phyloP scores from a whole-genome alignment of 2,329 filamentous ascomycete species.

The Diaporthe helianthi region DNA sequence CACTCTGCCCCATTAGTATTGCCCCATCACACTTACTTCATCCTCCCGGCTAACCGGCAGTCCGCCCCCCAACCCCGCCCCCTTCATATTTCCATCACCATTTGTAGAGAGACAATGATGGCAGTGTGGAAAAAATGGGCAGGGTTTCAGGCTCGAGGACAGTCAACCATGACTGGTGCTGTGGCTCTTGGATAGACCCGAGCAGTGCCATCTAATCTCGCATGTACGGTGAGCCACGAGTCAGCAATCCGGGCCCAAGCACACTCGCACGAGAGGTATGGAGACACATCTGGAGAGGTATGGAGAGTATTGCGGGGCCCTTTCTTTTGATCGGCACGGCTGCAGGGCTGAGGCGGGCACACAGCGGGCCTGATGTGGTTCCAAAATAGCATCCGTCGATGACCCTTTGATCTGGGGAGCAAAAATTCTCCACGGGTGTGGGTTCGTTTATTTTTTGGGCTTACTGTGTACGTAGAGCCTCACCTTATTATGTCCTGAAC shows the following conservation, averaged over 20 bases:
- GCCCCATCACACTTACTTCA: too few species aligned
- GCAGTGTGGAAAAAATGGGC: not conserved
- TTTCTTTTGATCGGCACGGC: not conserved
- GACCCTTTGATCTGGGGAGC: conserved; percentile 8
- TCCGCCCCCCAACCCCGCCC: not conserved
- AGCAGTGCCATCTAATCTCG: conserved; percentile 10
- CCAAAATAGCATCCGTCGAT: conserved; percentile 13
- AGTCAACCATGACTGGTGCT: not conserved
- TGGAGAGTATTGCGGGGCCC: not conserved
- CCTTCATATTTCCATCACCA: not conserved
- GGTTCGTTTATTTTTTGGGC: not conserved
- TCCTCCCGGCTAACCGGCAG: not conserved
- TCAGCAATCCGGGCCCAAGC: not conserved
- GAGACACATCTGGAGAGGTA: too few species aligned
- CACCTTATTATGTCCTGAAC: not conserved
- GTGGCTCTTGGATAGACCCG: conserved; percentile 8
- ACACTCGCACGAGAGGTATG: conserved; percentile 9
- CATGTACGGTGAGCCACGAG: conserved; percentile 7
- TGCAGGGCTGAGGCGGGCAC: conserved; percentile 16
- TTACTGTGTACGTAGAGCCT: not conserved
- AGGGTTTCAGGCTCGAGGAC: not conserved
- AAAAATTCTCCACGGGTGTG: not conserved
- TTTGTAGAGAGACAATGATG: not conserved
- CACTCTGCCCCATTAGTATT: too few species aligned
- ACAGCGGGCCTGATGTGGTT: not conserved